A percentile compares a stretch with the other conserved stretches of the same genome.
phyloP scores from a whole-genome alignment of 768 basidiomycete genomes.

The Collybiopsis confluens region DNA sequence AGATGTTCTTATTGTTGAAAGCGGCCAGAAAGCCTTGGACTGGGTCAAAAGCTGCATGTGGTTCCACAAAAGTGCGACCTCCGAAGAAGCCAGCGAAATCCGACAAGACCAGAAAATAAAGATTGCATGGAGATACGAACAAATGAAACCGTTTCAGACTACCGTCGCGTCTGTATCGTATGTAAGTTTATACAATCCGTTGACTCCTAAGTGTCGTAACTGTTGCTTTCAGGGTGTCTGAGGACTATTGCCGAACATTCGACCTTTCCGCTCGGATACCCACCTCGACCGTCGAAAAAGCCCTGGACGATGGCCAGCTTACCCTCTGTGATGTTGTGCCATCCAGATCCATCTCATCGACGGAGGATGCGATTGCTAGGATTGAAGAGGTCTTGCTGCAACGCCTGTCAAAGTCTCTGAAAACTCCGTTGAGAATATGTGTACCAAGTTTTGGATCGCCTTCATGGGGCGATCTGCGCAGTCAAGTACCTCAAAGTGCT shows the following conservation, averaged over 20 bases:
- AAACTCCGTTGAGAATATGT: slow-evolving; percentile 51
- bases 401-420: slow-evolving; percentile 19
- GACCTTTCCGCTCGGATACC: slow-evolving; percentile 70
- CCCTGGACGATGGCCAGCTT: slow-evolving; percentile 35
- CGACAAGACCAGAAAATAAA: slow-evolving; percentile 65
- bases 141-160: slow-evolving; percentile 90
- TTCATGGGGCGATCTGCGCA: slow-evolving; percentile 61
- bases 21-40: slow-evolving; percentile 38
- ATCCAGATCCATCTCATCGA: slow-evolving; percentile 8
- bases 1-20: slow-evolving; percentile 58
- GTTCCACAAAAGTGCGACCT: slow-evolving; percentile 33
- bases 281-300: slow-evolving; percentile 39
- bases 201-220: background rate
- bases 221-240: slow-evolving; percentile 35
- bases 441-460: slow-evolving; percentile 60
- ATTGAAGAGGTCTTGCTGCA: slow-evolving; percentile 25
- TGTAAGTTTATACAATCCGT: slow-evolving; percentile 26
- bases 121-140: slow-evolving; percentile 97
- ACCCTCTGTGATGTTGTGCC: slow-evolving; percentile 19
- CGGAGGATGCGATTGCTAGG: slow-evolving; percentile 18
- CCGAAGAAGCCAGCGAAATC: slow-evolving; percentile 30
- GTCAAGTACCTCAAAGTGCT: slow-evolving; percentile 39
- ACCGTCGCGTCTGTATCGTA: slow-evolving; percentile 54
- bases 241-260: slow-evolving; percentile 65
- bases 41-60: slow-evolving; percentile 82